Conservation (phyloP, 805 yeast species). For the Monosporozyma yasuniensis region DNA sequence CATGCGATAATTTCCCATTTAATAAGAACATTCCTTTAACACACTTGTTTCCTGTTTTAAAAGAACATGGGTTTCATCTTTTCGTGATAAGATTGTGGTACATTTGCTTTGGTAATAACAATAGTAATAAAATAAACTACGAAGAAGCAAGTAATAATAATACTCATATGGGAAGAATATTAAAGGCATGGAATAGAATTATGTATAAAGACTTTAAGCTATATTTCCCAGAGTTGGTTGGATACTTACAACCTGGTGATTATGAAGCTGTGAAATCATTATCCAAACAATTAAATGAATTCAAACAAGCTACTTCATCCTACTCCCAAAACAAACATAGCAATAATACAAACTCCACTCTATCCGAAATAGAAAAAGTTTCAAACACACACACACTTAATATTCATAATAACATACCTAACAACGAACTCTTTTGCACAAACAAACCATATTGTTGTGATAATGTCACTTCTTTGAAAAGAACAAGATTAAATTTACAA, state of each 20-base stretch:
- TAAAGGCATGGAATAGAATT: constrained; percentile 26
- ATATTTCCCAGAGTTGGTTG: constrained; percentile 24
- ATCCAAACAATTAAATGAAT: constrained; percentile 6
- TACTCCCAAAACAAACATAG: not conserved
- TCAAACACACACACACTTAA: not conserved
- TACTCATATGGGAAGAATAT: constrained; percentile 1
- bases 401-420: not conserved
- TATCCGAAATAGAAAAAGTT: not conserved
- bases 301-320: not conserved
- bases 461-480: not conserved
- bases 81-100: constrained; percentile 18
- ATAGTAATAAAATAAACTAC: not conserved
- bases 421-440: not conserved
- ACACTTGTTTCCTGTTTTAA: constrained; percentile 14
- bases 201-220: constrained; percentile 21
- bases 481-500: not conserved
- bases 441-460: not conserved
- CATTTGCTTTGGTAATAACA: constrained; percentile 9
- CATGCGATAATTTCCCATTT: constrained; percentile 21
- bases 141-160: no score
- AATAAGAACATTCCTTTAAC: constrained; percentile 22
- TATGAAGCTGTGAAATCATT: constrained; percentile 15
- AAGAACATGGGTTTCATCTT: constrained; percentile 15
- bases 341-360: not conserved
- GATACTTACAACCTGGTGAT: constrained; percentile 19